Base-by-base conservation (phyloP, 108 stramenopile species). In the Asterionellopsis glacialis region DNA sequence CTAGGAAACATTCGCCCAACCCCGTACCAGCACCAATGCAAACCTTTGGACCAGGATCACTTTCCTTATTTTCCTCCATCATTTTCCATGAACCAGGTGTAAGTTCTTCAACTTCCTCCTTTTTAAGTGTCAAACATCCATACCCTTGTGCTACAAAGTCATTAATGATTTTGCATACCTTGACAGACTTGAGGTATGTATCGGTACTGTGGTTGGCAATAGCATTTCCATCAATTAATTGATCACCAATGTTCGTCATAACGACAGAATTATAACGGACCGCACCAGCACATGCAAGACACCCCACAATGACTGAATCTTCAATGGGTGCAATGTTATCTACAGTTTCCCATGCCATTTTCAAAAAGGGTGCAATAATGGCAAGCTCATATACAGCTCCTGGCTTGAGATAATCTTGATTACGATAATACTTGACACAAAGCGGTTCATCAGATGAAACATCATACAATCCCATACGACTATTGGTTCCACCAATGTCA, bases 1-100 rank as follows among this genome's bases (percentile, higher is more conserved):
- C 93, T 53, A 96, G 80, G 57, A 83, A 97, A 53, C 94, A 95
- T 61, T 96, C 88, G 26, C 97, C 97, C 38, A 98, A 67, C 5
- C 97, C 97, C n/a, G 97, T 98, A 3, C 97, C 97, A 19, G 97
- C 95, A 21, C 97, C 97, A 47, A 98, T 82, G 75, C 93, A 95
- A 25, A 77, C 95, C 51, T 95, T 96, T 9, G 95, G 95, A 10
- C 85, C 88, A 7, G 33, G 33, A 7, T 33, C 33, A 33, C 33
- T 33, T 7, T 33, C 33, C 33, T 33, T 33, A 56, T 71, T 33
- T 12, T 38, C 40, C 52, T 85, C 71, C 28, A 89, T 76, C 57
- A 57, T 82, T 24, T 42, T 67, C 21, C 68, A 59, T 5, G 80
- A 73, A 45, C 73, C 76, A 16, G 82, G 82, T 26, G 65, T 56